Conservation (phyloP, 208 protist genomes). For the Trypanosoma platydactyli region DNA sequence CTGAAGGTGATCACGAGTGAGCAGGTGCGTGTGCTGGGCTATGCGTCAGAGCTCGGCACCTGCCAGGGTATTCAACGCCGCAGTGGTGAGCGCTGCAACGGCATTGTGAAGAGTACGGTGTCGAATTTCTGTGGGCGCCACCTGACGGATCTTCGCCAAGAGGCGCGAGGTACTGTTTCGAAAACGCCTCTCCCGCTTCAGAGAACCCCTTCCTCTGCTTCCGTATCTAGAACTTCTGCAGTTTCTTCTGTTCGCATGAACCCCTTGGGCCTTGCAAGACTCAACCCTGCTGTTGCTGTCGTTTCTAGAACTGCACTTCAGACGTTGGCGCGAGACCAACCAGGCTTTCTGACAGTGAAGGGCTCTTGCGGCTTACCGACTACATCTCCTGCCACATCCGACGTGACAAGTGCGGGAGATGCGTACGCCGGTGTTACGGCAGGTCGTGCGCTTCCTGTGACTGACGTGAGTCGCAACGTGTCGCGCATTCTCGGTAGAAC, state of each 20-base stretch:
- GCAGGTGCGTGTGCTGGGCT: conserved; percentile 60
- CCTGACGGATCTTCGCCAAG: conserved; percentile 41
- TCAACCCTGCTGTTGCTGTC: neutral
- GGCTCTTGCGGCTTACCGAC: conserved; percentile 54
- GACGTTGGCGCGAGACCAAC: conserved; percentile 3
- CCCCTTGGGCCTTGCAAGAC: conserved; percentile 1
- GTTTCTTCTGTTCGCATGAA: neutral
- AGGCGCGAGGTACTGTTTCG: conserved; percentile 27
- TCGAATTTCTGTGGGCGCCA: conserved; percentile 59
- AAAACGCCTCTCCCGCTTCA: neutral
- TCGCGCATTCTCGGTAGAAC: conserved; percentile 14
- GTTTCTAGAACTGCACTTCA: conserved; percentile 1
- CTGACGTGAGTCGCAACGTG: conserved; percentile 11
- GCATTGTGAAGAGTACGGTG: conserved; percentile 47
- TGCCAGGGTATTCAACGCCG: conserved; percentile 43
- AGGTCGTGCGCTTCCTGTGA: conserved; percentile 42
- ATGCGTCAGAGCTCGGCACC: conserved; percentile 58
- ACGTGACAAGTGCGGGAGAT: conserved; percentile 24
- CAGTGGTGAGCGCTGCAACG: conserved; percentile 51
- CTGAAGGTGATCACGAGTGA: conserved; percentile 38
- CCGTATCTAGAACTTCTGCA: neutral
- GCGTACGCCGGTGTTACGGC: conserved; percentile 54
- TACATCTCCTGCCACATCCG: conserved; percentile 18
- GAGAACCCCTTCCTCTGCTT: neutral
- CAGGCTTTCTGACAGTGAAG: conserved; percentile 57